These are phyloP conservation scores for Suillus spraguei DNA, from an alignment of 768 basidiomycete species.

Conservation along the genomic window DNA sequence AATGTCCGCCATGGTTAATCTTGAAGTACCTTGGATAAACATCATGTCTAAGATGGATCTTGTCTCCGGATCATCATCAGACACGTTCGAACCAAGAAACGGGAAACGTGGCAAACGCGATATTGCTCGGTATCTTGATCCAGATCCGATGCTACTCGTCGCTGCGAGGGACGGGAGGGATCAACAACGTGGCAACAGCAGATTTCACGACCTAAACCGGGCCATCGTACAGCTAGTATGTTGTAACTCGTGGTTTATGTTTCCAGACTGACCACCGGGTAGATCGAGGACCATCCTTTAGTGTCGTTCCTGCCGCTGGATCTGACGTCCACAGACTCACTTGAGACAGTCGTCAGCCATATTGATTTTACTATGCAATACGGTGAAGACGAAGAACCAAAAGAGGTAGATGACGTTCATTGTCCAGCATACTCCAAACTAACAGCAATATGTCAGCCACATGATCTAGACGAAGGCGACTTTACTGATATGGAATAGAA, in stretches of 20 bases:
- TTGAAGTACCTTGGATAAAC: slow-evolving; percentile 97
- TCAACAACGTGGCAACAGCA: slow-evolving; percentile 64
- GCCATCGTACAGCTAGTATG: slow-evolving; percentile 93
- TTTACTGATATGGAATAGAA: slow-evolving; percentile 72
- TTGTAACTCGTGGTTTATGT: slow-evolving; percentile 10
- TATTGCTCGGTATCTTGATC: slow-evolving; percentile 94
- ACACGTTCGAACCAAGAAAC: slow-evolving; percentile 61
- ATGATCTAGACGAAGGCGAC: slow-evolving; percentile 92
- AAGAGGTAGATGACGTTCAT: slow-evolving; percentile 59
- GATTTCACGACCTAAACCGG: slow-evolving; percentile 91
- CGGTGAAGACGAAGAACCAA: slow-evolving; percentile 97
- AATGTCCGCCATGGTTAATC: slow-evolving; percentile 98
- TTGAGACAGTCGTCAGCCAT: slow-evolving; percentile 90
- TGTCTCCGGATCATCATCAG: slow-evolving; percentile 51
- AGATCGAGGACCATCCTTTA: slow-evolving; percentile 99
- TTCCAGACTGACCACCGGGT: slow-evolving; percentile 5
- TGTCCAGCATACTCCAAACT: slow-evolving; percentile 14
- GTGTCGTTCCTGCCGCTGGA: slow-evolving; percentile 97
- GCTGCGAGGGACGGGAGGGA: slow-evolving; percentile 52
- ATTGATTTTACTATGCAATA: slow-evolving; percentile 99
- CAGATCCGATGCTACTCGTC: slow-evolving; percentile 86
- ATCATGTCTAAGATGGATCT: slow-evolving; percentile 99
- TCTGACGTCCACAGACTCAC: slow-evolving; percentile 84
- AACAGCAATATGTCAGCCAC: slow-evolving; percentile 56
- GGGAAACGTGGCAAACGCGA: slow-evolving; percentile 75